phyloP scores from a whole-genome alignment of 139 green algal genomes.

The Diplosphaera chodatii region DNA sequence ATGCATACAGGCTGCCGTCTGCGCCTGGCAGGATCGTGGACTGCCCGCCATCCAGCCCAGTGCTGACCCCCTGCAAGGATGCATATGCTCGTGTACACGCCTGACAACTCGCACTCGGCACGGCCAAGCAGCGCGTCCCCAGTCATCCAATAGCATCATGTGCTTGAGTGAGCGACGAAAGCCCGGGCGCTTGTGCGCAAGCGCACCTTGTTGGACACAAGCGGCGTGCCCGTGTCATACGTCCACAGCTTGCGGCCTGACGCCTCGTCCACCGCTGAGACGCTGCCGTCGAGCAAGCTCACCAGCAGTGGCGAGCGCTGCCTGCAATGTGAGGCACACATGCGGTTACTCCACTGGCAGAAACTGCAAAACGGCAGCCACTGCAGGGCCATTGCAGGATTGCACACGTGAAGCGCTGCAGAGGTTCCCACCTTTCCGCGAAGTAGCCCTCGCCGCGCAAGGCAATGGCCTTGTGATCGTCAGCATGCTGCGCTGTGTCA shows the following conservation, averaged over 20 bases:
- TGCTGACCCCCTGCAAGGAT: not conserved
- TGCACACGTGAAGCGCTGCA: too few species aligned
- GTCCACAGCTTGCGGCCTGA: conserved; percentile 68
- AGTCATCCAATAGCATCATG: too few species aligned
- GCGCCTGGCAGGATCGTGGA: conserved; percentile 77
- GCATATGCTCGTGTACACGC: too few species aligned
- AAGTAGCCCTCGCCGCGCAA: not conserved
- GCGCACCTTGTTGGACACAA: conserved; percentile 49
- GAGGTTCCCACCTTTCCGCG: not conserved
- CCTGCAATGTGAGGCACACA: too few species aligned
- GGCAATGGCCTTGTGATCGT: not conserved
- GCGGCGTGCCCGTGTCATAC: conserved; percentile 67
- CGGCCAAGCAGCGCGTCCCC: too few species aligned
- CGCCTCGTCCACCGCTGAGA: conserved; percentile 62
- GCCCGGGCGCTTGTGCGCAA: too few species aligned
- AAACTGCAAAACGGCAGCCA: too few species aligned
- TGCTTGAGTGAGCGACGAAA: too few species aligned
- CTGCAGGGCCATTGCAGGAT: too few species aligned
- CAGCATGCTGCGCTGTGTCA: not conserved
- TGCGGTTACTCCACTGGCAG: too few species aligned
- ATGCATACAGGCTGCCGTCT: conserved; percentile 83
- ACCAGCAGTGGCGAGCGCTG: conserved; percentile 54
- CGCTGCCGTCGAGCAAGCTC: conserved; percentile 65
- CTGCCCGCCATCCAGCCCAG: not conserved
- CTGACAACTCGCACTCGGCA: too few species aligned